Evolutionary conservation across 2,329 filamentous ascomycete genomes (phyloP).

Genomic region (Ophiostoma populinum): DNA sequence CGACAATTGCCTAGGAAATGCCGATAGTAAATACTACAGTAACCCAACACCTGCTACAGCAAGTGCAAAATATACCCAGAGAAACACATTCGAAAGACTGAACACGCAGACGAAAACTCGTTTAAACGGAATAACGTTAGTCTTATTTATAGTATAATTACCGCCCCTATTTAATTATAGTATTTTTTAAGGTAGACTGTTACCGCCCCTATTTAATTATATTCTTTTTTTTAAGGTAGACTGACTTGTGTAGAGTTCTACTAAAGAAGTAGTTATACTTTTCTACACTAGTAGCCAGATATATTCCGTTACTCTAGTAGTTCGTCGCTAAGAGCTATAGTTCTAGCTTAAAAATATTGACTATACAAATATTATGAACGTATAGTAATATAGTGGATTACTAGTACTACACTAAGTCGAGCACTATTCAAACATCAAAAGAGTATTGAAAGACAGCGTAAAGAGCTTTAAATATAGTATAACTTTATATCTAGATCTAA

Average conservation of each 20-base stretch:
- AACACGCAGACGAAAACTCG: constrained; percentile 6
- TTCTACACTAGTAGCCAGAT: no score
- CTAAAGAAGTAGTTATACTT: no score
- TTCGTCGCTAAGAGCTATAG: no score
- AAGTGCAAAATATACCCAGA: no score
- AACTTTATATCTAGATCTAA: neutral
- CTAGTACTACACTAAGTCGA: neutral
- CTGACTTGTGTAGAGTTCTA: no score
- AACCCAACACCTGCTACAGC: no score
- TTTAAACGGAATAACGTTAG: no score
- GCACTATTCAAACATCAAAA: neutral
- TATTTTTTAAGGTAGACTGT: no score
- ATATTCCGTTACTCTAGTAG: no score
- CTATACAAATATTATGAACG: neutral
- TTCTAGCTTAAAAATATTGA: neutral
- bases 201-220: no score
- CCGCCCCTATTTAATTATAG: no score
- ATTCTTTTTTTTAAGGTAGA: no score
- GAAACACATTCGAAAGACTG: neutral
- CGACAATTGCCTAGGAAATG: neutral
- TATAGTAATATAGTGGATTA: neutral
- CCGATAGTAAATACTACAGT: neutral
- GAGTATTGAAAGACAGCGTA: neutral
- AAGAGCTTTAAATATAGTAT: neutral
- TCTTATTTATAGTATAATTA: neutral